Evolutionary conservation across 2,329 filamentous ascomycete species (phyloP).

Genomic region (Chaetomium sp.): DNA sequence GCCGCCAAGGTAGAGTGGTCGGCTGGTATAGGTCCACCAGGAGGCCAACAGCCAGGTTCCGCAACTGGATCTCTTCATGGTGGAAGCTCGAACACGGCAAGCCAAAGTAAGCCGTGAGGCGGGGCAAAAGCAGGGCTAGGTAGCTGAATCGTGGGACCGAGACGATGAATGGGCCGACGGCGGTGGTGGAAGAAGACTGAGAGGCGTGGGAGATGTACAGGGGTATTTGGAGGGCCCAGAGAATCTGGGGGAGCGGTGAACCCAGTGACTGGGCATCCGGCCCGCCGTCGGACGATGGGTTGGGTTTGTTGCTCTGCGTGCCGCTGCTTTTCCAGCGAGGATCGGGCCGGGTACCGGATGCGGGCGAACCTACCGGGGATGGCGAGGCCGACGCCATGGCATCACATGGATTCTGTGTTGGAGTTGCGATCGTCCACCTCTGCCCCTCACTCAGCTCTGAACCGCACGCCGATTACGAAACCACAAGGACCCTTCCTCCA

Average conservation of each 20-base stretch:
- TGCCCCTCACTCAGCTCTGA: too few species aligned
- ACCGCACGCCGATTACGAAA: too few species aligned
- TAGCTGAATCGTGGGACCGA: constrained; percentile 54
- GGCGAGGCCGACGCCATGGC: too few species aligned
- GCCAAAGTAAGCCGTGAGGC: constrained; percentile 47
- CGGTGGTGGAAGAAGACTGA: constrained; percentile 25
- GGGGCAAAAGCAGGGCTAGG: constrained; percentile 50
- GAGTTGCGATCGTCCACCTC: too few species aligned
- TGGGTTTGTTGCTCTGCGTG: too few species aligned
- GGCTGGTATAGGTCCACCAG: constrained; percentile 53
- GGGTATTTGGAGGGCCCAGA: constrained; percentile 51
- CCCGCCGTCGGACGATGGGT: too few species aligned
- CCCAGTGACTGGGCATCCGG: not conserved
- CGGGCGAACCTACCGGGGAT: too few species aligned
- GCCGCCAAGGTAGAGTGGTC: constrained; percentile 43
- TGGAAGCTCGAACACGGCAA: constrained; percentile 52
- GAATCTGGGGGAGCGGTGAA: constrained; percentile 36
- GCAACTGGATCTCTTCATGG: constrained; percentile 47
- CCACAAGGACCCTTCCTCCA: too few species aligned
- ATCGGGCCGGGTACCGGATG: too few species aligned
- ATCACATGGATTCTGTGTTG: too few species aligned
- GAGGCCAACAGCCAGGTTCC: constrained; percentile 48
- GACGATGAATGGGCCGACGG: constrained; percentile 42
- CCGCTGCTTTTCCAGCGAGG: too few species aligned
- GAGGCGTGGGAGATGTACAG: constrained; percentile 48